Conservation (phyloP, 1,284 basidiomycete species). For the Ceratobasidium sp. region DNA sequence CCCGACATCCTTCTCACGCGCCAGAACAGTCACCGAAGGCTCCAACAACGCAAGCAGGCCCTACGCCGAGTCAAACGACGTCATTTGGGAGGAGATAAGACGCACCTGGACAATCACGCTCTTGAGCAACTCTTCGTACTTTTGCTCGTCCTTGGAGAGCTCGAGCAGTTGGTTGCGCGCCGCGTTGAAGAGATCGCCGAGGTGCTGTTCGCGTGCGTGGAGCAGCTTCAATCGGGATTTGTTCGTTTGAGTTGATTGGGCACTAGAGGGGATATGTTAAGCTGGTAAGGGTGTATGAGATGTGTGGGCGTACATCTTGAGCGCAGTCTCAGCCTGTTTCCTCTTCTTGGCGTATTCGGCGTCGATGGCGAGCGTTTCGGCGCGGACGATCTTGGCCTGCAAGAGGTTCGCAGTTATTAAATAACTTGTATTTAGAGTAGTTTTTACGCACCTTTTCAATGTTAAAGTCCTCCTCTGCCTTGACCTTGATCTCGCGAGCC, state of each 20-base stretch:
- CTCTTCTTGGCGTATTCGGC: constrained; percentile 91
- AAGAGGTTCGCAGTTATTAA: background rate
- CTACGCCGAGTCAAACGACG: too few species aligned
- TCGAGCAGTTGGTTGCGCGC: constrained; percentile 69
- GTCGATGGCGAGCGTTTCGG: constrained; percentile 91
- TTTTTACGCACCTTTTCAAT: constrained; percentile 81
- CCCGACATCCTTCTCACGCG: constrained; percentile 67
- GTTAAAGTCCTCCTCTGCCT: constrained; percentile 96
- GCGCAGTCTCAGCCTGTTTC: constrained; percentile 88
- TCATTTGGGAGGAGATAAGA: too few species aligned
- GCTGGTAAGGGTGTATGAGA: background rate
- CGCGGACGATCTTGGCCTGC: constrained; percentile 93
- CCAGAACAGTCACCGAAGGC: constrained; percentile 64
- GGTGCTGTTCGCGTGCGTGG: constrained; percentile 89
- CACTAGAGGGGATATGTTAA: constrained; percentile 57
- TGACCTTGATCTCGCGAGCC: constrained; percentile 93
- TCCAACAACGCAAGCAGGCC: constrained; percentile 71
- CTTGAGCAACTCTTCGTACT: constrained; percentile 81
- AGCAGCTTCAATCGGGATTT: constrained; percentile 91
- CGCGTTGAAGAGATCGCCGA: constrained; percentile 86
- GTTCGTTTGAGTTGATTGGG: constrained; percentile 96
- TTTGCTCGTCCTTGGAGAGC: constrained; percentile 71
- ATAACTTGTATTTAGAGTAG: background rate
- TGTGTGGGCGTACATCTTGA: constrained; percentile 83
- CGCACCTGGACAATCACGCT: constrained; percentile 80